Percentiles rank a stretch among this genome's conserved stretches.
phyloP scores from a whole-genome alignment of 495 filamentous ascomycete genomes.

The Penicillium silybi region DNA sequence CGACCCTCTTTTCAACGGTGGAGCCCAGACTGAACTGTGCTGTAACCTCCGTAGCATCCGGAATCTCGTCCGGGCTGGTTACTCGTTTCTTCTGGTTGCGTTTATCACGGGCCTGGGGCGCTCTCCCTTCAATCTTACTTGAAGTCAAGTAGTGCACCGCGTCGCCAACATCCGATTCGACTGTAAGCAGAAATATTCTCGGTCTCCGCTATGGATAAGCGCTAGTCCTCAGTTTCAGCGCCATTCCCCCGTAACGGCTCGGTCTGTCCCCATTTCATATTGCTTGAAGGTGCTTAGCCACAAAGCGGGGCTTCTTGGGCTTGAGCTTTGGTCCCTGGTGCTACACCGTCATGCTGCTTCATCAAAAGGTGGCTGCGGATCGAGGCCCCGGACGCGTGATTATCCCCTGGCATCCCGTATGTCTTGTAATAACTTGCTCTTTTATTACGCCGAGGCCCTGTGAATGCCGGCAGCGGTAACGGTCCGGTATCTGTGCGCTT shows the following conservation, averaged over 20 bases:
- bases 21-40: background rate
- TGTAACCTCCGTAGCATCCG: background rate
- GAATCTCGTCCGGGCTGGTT: background rate
- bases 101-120: background rate
- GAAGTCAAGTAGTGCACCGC: background rate
- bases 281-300: slow-evolving; percentile 20
- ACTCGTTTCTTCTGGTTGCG: background rate
- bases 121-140: background rate
- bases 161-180: background rate
- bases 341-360: background rate
- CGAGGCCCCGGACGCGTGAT: slow-evolving; percentile 5
- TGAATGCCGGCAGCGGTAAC: background rate
- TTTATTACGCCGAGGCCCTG: background rate
- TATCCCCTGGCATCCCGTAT: slow-evolving; percentile 10
- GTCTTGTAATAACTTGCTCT: background rate
- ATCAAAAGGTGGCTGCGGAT: background rate
- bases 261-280: background rate
- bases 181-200: background rate
- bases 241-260: background rate
- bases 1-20: background rate
- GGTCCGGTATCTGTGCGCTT: slow-evolving; percentile 1
- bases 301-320: background rate
- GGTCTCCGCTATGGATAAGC: slow-evolving; percentile 11
- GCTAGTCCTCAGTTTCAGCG: slow-evolving; percentile 5
- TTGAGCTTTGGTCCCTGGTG: slow-evolving; percentile 5